Evolutionary conservation across 1,284 basidiomycete genomes (phyloP), one percentile per base, ranked within the genome.

Genomic region (Fomes fomentarius): DNA sequence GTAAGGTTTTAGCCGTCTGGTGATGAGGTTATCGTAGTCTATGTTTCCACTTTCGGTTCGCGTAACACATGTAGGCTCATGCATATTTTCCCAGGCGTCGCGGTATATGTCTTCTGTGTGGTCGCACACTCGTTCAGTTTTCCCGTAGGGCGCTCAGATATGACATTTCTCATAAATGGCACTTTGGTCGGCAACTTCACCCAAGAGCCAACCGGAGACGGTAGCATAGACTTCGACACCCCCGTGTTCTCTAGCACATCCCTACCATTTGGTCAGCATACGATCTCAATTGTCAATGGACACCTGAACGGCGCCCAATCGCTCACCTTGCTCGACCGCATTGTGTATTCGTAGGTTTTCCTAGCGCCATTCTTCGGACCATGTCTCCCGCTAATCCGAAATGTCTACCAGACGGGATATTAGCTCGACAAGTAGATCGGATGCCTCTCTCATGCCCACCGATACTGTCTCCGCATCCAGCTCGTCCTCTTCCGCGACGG

Each of bases 81-180:
- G 35, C 31, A 21, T 22, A 22, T 19, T 10, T 34, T 22, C 22
- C 3, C 37, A 71, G 71, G 71, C 15, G 66, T 67, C 12, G 70
- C 71, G 2, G 58, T 73, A 5, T 69, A 70, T 47, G 65, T 69
- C 2, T 72, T 58, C 56, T 73, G 71, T 54, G 66, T 66, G 10
- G 53, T 75, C 4, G 61, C 71, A 2, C 59, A 62, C 12, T 63
- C 68, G 1, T 35, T 30, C 30, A 52, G 25, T 11, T 55, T 43
- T 17, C 70, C 70, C 1, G 52, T 60, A 10, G 69, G 67, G 7
- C 56, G 69, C 57, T 64, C 68, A 1, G 69, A 74, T 54, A 68
- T 76, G 69, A 62, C 60, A 1, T 77, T 77, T 58, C 67, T 64
- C 50, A 61, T 76, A 35, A 74, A 76, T 50, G 66, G 64, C 15